A percentile compares a stretch with the other conserved stretches of the same genome.
phyloP scores from a whole-genome alignment of 345 rosid genomes.

The Linum lewisii region DNA sequence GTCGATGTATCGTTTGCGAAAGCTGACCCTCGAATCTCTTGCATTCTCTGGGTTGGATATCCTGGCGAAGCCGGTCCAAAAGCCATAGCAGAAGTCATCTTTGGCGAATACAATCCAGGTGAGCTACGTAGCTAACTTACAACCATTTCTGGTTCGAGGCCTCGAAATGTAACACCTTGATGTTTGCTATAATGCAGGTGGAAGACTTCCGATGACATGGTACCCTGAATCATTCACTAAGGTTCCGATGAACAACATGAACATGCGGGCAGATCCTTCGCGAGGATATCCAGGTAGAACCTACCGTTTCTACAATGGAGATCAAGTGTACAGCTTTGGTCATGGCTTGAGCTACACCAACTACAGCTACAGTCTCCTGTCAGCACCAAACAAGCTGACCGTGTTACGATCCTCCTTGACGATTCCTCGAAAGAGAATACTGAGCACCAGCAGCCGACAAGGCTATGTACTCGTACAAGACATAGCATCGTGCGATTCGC shows the following conservation, averaged over 20 bases:
- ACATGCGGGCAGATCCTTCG: conserved; percentile 66
- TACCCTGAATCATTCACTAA: conserved; percentile 66
- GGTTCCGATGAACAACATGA: conserved; percentile 77
- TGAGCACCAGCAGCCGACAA: conserved; percentile 18
- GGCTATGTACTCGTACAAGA: conserved; percentile 23
- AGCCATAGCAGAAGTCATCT: conserved; percentile 74
- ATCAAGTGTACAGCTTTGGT: conserved; percentile 56
- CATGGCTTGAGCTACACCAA: conserved; percentile 70
- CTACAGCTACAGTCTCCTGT: conserved; percentile 46
- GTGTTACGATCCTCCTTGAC: conserved; percentile 22
- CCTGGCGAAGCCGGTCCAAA: conserved; percentile 88
- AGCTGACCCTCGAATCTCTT: conserved; percentile 39
- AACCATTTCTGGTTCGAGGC: not conserved
- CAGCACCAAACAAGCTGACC: conserved; percentile 47
- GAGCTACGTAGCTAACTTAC: not conserved
- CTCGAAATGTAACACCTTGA: too few relatives aligned
- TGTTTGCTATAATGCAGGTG: conserved; percentile 34
- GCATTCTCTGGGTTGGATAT: conserved; percentile 88
- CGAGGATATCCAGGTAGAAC: conserved; percentile 88
- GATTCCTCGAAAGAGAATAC: conserved; percentile 26
- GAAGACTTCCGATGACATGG: conserved; percentile 90
- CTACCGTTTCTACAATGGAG: conserved; percentile 68
- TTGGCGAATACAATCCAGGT: conserved; percentile 89
- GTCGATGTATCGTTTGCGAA: conserved; percentile 74
- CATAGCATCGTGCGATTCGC: conserved; percentile 39